A percentile compares a stretch with the other conserved stretches of the same genome.
Evolutionary conservation across 768 basidiomycete genomes (phyloP).

Genomic region (Gyrodon lividus): DNA sequence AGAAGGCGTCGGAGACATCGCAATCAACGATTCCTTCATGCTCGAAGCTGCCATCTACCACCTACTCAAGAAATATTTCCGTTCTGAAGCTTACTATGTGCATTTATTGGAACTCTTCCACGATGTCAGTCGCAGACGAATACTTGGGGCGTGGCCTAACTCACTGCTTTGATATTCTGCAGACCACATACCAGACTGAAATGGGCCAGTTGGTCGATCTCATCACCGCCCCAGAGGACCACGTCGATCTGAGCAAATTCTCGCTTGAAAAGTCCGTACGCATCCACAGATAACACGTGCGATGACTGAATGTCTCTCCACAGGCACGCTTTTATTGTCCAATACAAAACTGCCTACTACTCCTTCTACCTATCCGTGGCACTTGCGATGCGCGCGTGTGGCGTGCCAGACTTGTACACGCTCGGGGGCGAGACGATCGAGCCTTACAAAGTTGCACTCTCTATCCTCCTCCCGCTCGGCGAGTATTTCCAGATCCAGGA

Average conservation of each 20-base stretch:
- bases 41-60: slow-evolving; percentile 92
- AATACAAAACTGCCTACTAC: slow-evolving; percentile 97
- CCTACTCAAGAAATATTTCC: slow-evolving; percentile 86
- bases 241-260: slow-evolving; percentile 85
- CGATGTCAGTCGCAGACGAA: slow-evolving; percentile 48
- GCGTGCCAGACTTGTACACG: slow-evolving; percentile 53
- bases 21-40: slow-evolving; percentile 97
- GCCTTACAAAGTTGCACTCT: slow-evolving; percentile 71
- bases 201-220: slow-evolving; percentile 95
- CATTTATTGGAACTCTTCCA: slow-evolving; percentile 91
- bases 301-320: neutral
- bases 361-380: slow-evolving; percentile 99
- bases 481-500: slow-evolving; percentile 99
- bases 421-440: slow-evolving; percentile 41
- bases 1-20: slow-evolving; percentile 64
- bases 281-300: neutral
- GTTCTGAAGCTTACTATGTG: slow-evolving; percentile 75
- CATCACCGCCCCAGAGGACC: slow-evolving; percentile 91
- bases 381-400: slow-evolving; percentile 80
- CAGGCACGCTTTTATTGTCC: slow-evolving; percentile 89
- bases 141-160: neutral
- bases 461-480: slow-evolving; percentile 87
- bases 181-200: slow-evolving; percentile 85
- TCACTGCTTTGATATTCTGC: neutral
- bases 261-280: slow-evolving; percentile 71